Conservation (phyloP, 306 rosid genomes). For the Aeschynomene evenia region DNA sequence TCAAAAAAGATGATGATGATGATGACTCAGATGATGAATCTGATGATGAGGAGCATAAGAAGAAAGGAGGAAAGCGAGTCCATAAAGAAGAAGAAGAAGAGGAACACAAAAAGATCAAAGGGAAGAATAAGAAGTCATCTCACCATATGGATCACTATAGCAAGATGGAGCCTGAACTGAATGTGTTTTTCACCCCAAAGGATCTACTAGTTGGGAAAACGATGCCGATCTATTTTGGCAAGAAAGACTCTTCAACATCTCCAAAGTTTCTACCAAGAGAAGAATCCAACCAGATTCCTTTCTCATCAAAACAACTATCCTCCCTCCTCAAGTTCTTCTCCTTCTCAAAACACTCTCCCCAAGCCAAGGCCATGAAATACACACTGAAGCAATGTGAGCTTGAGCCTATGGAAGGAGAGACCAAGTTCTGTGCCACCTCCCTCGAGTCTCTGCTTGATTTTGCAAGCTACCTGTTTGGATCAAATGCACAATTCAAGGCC, state of each 20-base stretch:
- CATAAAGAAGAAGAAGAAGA: neutral
- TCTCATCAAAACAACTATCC: conserved; percentile 46
- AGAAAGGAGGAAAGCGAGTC: neutral
- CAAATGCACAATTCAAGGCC: conserved; percentile 36
- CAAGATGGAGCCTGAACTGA: conserved; percentile 44
- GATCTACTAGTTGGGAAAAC: conserved; percentile 53
- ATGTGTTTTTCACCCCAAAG: conserved; percentile 60
- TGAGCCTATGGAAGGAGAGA: conserved; percentile 55
- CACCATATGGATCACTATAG: conserved; percentile 43
- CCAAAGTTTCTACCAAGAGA: conserved; percentile 59
- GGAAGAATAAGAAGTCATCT: conserved; percentile 12
- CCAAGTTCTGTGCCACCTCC: conserved; percentile 67
- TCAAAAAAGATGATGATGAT: neutral
- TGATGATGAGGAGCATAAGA: neutral
- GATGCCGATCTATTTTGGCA: conserved; percentile 57
- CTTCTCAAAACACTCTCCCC: conserved; percentile 50
- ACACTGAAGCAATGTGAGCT: conserved; percentile 56
- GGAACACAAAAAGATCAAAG: conserved; percentile 16
- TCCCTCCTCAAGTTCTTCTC: conserved; percentile 56
- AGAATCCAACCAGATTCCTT: conserved; percentile 65
- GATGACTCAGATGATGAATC: neutral
- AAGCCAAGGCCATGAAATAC: conserved; percentile 62
- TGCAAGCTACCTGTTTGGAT: conserved; percentile 41
- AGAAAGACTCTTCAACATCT: conserved; percentile 41
- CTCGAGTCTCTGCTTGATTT: conserved; percentile 63